phyloP scores from a whole-genome alignment of 108 stramenopile genomes.

The Chaetoceros tenuissimus region DNA sequence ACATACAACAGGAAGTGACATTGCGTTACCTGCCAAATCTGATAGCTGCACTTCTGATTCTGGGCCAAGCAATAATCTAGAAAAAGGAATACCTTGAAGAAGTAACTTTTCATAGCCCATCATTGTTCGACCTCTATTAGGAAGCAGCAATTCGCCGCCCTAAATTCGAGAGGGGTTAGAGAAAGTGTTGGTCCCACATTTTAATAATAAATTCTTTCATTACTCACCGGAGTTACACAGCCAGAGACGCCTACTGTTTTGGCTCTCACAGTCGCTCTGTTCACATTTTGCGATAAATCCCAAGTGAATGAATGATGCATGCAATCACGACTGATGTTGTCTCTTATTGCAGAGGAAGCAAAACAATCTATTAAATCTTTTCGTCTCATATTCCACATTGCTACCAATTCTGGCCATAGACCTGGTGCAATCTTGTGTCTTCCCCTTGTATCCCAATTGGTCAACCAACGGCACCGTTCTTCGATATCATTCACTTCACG shows the following conservation, averaged over 20 bases:
- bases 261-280: conserved; percentile 49
- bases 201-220: too few species aligned
- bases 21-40: conserved; percentile 78
- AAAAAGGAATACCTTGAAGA: conserved; percentile 71
- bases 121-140: conserved; percentile 50
- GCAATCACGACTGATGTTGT: conserved; percentile 57
- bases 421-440: conserved; percentile 47
- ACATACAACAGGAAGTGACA: conserved; percentile 62
- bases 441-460: conserved; percentile 42
- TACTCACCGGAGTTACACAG: conserved; percentile 69
- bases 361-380: conserved; percentile 51
- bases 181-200: too few species aligned
- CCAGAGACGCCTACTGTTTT: conserved; percentile 46
- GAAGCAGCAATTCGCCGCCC: conserved; percentile 65
- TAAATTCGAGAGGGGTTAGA: too few species aligned
- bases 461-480: conserved; percentile 31
- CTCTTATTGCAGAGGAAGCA: conserved; percentile 40
- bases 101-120: conserved; percentile 71
- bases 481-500: conserved; percentile 36
- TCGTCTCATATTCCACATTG: conserved; percentile 24
- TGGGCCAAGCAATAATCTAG: conserved; percentile 49
- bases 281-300: conserved; percentile 65
- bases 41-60: conserved; percentile 74
- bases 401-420: conserved; percentile 60
- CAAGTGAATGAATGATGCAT: conserved; percentile 52